Evolutionary conservation across 345 rosid species (phyloP), one percentile per base, ranked within the genome.

Genomic region (Rhodamnia argentea): DNA sequence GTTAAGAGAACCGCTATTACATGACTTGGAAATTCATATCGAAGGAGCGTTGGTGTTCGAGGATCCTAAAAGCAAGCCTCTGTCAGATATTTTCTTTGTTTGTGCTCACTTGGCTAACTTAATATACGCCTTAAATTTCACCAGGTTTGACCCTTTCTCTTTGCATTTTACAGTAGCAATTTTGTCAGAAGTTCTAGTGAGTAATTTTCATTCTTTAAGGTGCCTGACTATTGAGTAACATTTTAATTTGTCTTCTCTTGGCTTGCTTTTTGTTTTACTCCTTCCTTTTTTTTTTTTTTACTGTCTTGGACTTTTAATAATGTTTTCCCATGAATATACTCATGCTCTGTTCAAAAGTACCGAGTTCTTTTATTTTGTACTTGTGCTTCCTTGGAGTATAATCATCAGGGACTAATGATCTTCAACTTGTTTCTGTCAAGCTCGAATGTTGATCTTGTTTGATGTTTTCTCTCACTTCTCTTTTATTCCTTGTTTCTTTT

Each of bases 31-130:
- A 89, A 88, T 88, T 60, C 87, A 88, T 89, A 83, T 95, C 85
- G 90, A 89, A 86, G 94, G 91, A 86, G 88, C 87, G 89, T 42
- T 88, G 54, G 88, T 64, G 54, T 92, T 93, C 76, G 85, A 89
- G 90, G 87, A 91, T 89, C 90, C 87, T 85, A 92, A 91, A 87
- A 90, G 86, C 85, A 83, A 89, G 88, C 88, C 96, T 88, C 89
- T 94, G 64, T 92, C 94, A 86, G 98, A 93, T 87, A 85, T 92
- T 92, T 91, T 96, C 89, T 90, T 90, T 89, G 83, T 74, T 60
- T 94, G 98, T 89, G 93, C 95, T 88, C 88, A 94, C 47, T 64
- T 93, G 70, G 93, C 95, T 87, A 96, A 95, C 90, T 86, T 97
- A 60, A 90, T 96, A 81, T 90, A 93, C 50, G 96, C 95, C 86